Percentiles rank a stretch among this genome's conserved stretches.
phyloP scores from a whole-genome alignment of 1,284 basidiomycete genomes.

The Sanghuangporus baumii region DNA sequence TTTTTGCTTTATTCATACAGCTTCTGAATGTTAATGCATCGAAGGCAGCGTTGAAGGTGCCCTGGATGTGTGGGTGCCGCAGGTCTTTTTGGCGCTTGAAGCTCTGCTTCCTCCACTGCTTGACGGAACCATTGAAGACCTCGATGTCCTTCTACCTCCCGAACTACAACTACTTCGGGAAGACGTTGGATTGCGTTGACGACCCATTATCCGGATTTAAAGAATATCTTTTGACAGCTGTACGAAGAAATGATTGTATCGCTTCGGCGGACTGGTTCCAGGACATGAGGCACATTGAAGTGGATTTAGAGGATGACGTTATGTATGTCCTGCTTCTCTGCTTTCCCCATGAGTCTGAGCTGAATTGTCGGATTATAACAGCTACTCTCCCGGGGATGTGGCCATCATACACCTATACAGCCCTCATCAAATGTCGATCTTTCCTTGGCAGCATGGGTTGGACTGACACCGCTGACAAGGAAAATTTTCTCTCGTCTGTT shows the following conservation, averaged over 20 bases:
- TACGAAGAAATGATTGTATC: conserved; percentile 56
- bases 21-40: no score
- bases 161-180: conserved; percentile 34
- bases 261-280: conserved; percentile 81
- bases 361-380: conserved; percentile 24
- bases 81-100: conserved; percentile 39
- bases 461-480: conserved; percentile 58
- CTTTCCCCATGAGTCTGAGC: conserved; percentile 4
- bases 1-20: background rate
- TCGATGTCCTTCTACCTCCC: conserved; percentile 39
- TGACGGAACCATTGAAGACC: conserved; percentile 31
- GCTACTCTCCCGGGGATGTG: conserved; percentile 83
- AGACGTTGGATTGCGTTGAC: background rate
- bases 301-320: conserved; percentile 54
- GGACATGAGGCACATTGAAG: conserved; percentile 79
- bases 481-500: conserved; percentile 40
- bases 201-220: conserved; percentile 22
- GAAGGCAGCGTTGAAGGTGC: conserved; percentile 59
- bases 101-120: conserved; percentile 44
- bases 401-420: conserved; percentile 72
- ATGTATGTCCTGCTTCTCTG: conserved; percentile 33
- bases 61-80: conserved; percentile 60
- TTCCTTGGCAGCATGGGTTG: conserved; percentile 67
- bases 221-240: conserved; percentile 40
- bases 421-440: conserved; percentile 54